Evolutionary conservation across 2,329 filamentous ascomycete genomes (phyloP), one percentile per base, ranked within the genome.

Genomic region (Chalara sp.): DNA sequence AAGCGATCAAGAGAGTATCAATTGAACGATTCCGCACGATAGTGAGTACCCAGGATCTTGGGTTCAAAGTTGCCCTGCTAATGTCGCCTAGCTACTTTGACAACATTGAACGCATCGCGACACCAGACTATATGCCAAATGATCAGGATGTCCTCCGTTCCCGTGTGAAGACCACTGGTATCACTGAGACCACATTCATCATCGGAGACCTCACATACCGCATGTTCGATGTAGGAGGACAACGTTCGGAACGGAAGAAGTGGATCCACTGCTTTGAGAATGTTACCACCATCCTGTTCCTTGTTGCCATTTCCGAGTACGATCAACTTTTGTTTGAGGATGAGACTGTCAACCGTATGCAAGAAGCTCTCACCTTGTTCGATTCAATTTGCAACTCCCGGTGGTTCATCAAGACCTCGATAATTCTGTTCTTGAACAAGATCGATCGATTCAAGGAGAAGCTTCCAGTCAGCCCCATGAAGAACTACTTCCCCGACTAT

Each of bases 241-340:
- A 88, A 66, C 74, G 84, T 57, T 87, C 84, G 8, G 84, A 88
- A 68, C 79, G 84, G 56, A 88, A 87, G 74, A 88, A 88, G 70
- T 88, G 84, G 84, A 87, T 88, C 47, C 84, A 88, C 62, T 86
- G 85, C 61, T 88, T 89, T 63, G 85, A 89, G 64, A 86, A 86
- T 55, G 84, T 89, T 32, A 91, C 92, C 63, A 92, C 89, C 60
- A 79, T 97, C 49, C 76, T 97, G 37, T 97, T 97, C 72, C 79
- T 97, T 57, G 92, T 96, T 48, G 91, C 93, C 50, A 91, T 97
- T 61, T 96, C 91, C 54, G 93, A 92, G 54, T 97, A 97, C 69
- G 93, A 97, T 66, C 93, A 97, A 69, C 93, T 92, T 60, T 76
- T 97, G 42, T 89, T 97, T 8, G 92, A 97, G 72, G 92, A 97